These are phyloP conservation scores for Skeletonema tropicum DNA, from an alignment of 108 stramenopile genomes.

Conservation along the genomic window DNA sequence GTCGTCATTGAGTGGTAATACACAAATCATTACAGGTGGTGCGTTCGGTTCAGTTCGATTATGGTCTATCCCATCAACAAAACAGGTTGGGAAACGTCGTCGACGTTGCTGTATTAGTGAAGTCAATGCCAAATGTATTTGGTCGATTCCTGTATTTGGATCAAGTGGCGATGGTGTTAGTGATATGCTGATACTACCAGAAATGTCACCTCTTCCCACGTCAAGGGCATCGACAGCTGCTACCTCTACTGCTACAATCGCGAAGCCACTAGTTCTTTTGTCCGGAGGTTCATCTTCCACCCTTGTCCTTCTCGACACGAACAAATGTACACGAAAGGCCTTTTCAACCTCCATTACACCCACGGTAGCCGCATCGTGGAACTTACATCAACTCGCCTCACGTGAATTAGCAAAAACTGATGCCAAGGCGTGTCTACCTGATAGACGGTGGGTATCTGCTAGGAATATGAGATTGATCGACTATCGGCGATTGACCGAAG, in stretches of 20 bases:
- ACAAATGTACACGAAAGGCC: conserved; percentile 46
- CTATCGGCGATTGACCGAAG: background rate
- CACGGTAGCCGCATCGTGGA: conserved; percentile 33
- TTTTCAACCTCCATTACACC: conserved; percentile 49
- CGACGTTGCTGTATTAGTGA: conserved; percentile 12
- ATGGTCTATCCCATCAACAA: conserved; percentile 38
- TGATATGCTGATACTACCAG: conserved; percentile 28
- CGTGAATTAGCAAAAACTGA: conserved; percentile 35
- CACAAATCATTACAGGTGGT: conserved; percentile 37
- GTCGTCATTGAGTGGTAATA: background rate
- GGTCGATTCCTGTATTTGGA: conserved; percentile 40
- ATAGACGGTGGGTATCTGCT: conserved; percentile 41
- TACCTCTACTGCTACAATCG: background rate
- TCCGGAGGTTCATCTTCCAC: conserved; percentile 32
- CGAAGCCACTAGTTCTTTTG: conserved; percentile 34
- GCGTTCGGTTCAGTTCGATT: conserved; percentile 31
- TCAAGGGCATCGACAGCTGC: background rate
- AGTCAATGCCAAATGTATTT: conserved; percentile 32
- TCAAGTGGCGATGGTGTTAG: conserved; percentile 36
- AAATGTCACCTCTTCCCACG: background rate
- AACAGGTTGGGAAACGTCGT: conserved; percentile 1
- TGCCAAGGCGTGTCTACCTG: conserved; percentile 24
- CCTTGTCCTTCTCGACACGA: conserved; percentile 41
- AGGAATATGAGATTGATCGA: conserved; percentile 25
- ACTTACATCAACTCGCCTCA: conserved; percentile 22